Evolutionary conservation across 139 green algal species (phyloP), one percentile per base, ranked within the genome.

Genomic region (Raphidocelis subcapitata): DNA sequence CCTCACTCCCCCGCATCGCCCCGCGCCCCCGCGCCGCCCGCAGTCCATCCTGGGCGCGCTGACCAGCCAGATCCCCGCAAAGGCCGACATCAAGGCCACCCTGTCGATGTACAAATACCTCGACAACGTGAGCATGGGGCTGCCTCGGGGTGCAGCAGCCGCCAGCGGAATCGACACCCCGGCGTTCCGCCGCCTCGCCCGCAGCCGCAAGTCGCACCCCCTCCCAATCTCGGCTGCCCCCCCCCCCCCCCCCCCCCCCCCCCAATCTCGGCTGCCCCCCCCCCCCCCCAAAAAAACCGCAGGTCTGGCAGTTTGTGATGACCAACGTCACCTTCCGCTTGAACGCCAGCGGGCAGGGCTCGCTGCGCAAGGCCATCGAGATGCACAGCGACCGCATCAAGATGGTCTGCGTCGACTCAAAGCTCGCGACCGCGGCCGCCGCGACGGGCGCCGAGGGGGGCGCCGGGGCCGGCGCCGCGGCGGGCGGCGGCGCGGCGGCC

Each of bases 271-370:
- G n/a, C 55, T 12, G 26, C 55, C 55, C 55, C 20, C 18, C 49
- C 20, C 49, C 49, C 49, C 49, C 49, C 18, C 18, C 49, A 57
- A 57, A 20, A 57, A 57, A 57, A 57, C 26, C 36, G 37, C 76
- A 88, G 82, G 82, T 88, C 44, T 88, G 83, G 83, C 81, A 84
- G 44, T 88, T 88, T 62, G 79, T 41, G 31, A 46, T 88, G 52
- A 73, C 82, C 26, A 68, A 83, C 31, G 83, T 88, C 36, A 64
- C 65, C 4, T 81, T 88, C 55, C 77, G 74, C 57, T 56, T 86
- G 8, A 83, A 81, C 47, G 54, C 75, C 23, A 62, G 26, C 3
- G 76, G 81, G 29, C 57, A 28, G 3, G 76, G 76, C 10, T 77
- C 67, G 16, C 66, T 81, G 64, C 62, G 71, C 28, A 71, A 74